Conservation (phyloP, 2,329 filamentous ascomycete species). For the Alternaria angustiovoidea region DNA sequence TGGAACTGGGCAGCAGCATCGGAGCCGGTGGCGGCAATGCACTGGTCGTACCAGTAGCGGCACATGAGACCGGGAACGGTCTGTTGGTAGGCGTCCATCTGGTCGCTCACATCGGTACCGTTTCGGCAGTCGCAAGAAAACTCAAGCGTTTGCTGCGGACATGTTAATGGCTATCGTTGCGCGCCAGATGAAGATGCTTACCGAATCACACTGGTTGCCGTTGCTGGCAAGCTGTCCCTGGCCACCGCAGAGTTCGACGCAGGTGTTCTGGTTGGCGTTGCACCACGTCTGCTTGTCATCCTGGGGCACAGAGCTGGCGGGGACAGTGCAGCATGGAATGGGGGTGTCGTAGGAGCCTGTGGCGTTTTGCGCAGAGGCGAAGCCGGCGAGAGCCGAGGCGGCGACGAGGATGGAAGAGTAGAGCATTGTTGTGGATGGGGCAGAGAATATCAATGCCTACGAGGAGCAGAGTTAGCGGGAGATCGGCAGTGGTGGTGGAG, state of each 20-base stretch:
- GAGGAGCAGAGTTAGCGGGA: slow-evolving; percentile 35
- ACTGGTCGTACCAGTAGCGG: slow-evolving; percentile 58
- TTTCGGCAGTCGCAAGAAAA: slow-evolving; percentile 67
- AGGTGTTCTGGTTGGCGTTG: slow-evolving; percentile 65
- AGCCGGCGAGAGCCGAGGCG: slow-evolving; percentile 56
- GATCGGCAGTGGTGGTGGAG: slow-evolving; percentile 22
- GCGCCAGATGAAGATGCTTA: slow-evolving; percentile 51
- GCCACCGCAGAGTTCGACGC: slow-evolving; percentile 66
- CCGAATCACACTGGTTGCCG: slow-evolving; percentile 64
- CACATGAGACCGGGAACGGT: slow-evolving; percentile 70
- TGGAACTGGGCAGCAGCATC: slow-evolving; percentile 48
- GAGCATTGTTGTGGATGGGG: slow-evolving; percentile 53
- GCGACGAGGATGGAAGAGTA: slow-evolving; percentile 57
- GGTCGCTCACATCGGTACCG: slow-evolving; percentile 58
- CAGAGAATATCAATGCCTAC: slow-evolving; percentile 50
- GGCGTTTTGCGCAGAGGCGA: slow-evolving; percentile 56
- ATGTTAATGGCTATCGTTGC: slow-evolving; percentile 26
- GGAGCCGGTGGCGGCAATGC: slow-evolving; percentile 51
- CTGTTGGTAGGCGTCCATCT: slow-evolving; percentile 59
- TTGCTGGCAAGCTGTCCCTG: slow-evolving; percentile 50
- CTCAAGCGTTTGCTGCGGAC: slow-evolving; percentile 57
- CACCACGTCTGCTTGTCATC: slow-evolving; percentile 62
- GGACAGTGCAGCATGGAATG: slow-evolving; percentile 54
- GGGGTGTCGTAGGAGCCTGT: slow-evolving; percentile 31
- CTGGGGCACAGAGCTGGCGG: slow-evolving; percentile 51